Base-by-base conservation (phyloP, 805 yeast species). In the Lipomyces yamanashiensis region DNA sequence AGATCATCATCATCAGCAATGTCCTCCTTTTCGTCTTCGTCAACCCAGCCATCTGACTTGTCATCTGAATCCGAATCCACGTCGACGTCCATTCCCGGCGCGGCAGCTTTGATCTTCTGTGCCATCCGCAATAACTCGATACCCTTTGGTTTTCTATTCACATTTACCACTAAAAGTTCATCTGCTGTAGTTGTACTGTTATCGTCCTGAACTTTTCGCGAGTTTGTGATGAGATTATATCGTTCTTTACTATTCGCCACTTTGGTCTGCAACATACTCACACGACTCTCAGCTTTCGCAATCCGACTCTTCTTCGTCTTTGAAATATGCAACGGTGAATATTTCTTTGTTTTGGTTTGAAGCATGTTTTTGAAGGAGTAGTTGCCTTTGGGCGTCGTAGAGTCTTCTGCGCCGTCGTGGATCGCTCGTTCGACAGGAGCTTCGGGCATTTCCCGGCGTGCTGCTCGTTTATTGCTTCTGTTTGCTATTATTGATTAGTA, bases 1-100 rank as follows among this genome's bases (percentile, higher is more conserved):
- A 54, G 50, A 9, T 54, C 58, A 21, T 45, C 56, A 40, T 39
- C 56, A 9, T 48, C 56, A 13, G 19, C 56, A 19, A 5, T 43
- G 7, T 28, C 50, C 34, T 13, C 2, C 41, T 41, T 41, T 39
- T 37, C 43, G 36, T 12, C 68, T 28, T 53, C 61, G 5, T 40
- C 57, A 33, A 41, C 62, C 34, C 21, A 44, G 8, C 56, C 56
- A 57, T 70, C 58, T 62, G 49, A 49, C 64, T 62, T 72, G 65
- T 54, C 65, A 28, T 58, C 67, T 21, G 33, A 37, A 44, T 57
- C 61, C 15, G 45, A 43, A 40, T 33, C 41, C 13, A 23, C 8
- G 45, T 56, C 67, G 57, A 55, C 62, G 49, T 39, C 62, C 61
- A 57, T 62, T 19, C 61, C 65, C 34, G 59, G 51, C 7, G 54